Conservation (phyloP, 2,329 filamentous ascomycete genomes). For the Simplicillium sp. region DNA sequence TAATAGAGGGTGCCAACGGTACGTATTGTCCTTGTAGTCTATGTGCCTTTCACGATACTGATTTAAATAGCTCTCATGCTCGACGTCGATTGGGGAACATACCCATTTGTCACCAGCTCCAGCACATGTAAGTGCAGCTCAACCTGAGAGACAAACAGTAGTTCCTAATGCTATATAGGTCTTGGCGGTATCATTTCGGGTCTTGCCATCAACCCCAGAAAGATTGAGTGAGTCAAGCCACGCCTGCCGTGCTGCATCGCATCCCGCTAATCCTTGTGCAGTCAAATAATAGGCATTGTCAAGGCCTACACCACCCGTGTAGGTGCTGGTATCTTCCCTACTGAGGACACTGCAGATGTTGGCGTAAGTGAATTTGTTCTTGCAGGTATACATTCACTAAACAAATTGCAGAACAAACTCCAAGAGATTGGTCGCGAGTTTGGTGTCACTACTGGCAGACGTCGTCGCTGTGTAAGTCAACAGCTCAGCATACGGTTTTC, state of each 20-base stretch:
- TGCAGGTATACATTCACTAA: constrained; percentile 17
- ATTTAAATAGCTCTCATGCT: constrained; percentile 44
- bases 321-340: constrained; percentile 56
- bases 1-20: constrained; percentile 54
- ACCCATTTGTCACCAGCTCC: constrained; percentile 43
- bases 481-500: not conserved
- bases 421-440: constrained; percentile 35
- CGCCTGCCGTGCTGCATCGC: too few relatives aligned
- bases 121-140: constrained; percentile 37
- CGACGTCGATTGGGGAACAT: constrained; percentile 46
- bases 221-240: constrained; percentile 38
- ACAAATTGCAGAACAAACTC: constrained; percentile 22
- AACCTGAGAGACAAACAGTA: too few relatives aligned
- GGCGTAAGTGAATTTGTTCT: constrained; percentile 12
- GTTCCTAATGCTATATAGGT: not conserved
- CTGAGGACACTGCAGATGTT: constrained; percentile 40
- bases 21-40: constrained; percentile 22
- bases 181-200: constrained; percentile 50
- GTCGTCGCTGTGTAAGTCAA: constrained; percentile 44
- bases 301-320: constrained; percentile 62
- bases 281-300: constrained; percentile 46
- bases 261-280: too few relatives aligned
- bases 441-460: constrained; percentile 45
- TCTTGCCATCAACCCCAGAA: constrained; percentile 49
- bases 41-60: constrained; percentile 3